Evolutionary conservation across 768 basidiomycete species (phyloP), one percentile per base, ranked within the genome.

Genomic region (Boletus barrowsii): DNA sequence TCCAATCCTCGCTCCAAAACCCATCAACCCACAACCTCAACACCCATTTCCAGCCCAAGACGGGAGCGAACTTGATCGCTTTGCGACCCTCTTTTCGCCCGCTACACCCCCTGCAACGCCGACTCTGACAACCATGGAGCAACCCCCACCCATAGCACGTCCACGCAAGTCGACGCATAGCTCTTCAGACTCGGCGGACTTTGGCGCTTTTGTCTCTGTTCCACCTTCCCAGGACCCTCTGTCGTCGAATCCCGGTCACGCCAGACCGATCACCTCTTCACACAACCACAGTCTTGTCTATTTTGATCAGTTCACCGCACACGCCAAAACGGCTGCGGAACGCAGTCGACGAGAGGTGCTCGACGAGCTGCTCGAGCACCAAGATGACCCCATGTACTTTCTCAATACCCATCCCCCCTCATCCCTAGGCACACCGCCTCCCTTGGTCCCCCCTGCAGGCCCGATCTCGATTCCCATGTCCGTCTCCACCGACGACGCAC

Each of bases 381-480:
- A 89, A 67, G 84, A 87, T 47, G 87, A 90, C 65, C 87, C 87
- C 2, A 66, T 88, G 60, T 86, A 83, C 63, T 86, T 83, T 74
- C 53, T 82, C 52, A 42, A 64, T 51, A 39, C 37, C 37, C 17
- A 13, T 17, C 15, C 4, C 22, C 9, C 10, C 11, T 24, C n/a
- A 10, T 14, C 29, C 5, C 42, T 18, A 17, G 10, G n/a, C 4
- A 2, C 41, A 5, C 41, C 41, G 7, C 32, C 41, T 6, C 6
- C 36, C 10, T 26, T 17, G 24, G 8, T 22, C 14, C 3, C 39
- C 42, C 43, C 55, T 49, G 67, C 72, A 15, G 67, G 61, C 5
- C 58, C 69, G 7, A 75, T 73, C 13, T 60, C 67, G 69, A 75
- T 32, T 51, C 69, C 43, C 63, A 15, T 72, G 6, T 63, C 70